Base-by-base conservation (phyloP, 2,329 filamentous ascomycete species). In the Teratosphaeria destructans region DNA sequence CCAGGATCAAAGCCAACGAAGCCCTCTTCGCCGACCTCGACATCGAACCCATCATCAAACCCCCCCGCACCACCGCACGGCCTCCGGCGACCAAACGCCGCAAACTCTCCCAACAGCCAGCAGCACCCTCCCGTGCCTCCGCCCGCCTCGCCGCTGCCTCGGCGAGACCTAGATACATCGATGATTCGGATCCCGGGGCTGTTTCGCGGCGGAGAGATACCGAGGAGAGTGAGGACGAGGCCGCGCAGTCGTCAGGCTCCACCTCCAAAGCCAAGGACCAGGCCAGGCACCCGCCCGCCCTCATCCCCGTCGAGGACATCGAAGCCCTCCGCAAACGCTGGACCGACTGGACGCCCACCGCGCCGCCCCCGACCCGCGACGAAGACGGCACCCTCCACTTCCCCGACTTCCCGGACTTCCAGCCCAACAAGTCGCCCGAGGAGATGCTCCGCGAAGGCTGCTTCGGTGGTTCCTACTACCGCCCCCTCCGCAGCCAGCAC, bases 391-490 rank as follows among this genome's bases (percentile, higher is more conserved):
- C 68, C 0, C 79, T 81, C 61, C 77, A 78, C 62, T 82, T 82
- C 67, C 62, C 60, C 4, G 66, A 67, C 55, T 74, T 77, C 59
- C 76, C 75, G 0, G 63, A 63, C 29, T 82, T 82, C 66, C 73
- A 68, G 1, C 80, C 80, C 2, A 82, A 82, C 66, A 82, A 81
- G 63, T 79, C 78, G 1, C 80, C 80, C 4, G 75, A 77, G 57
- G 77, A 78, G 58, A 77, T 82, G 63, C 72, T 82, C 12, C 74
- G 77, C 23, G 78, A 82, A 69, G 80, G 80, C 54, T 75, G 74
- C 59, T 82, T 82, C 63, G 80, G 80, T 11, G 80, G 80, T 16
- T 74, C 74, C 0, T 82, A 81, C 65, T 82, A 77, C 70, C 75
- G 79, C 0, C 78, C 79, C 0, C 69, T 81, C 3, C 72, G 73